These are phyloP conservation scores for Neofusicoccum sp. DNA, from an alignment of 2,329 filamentous ascomycete species.

Conservation along the genomic window DNA sequence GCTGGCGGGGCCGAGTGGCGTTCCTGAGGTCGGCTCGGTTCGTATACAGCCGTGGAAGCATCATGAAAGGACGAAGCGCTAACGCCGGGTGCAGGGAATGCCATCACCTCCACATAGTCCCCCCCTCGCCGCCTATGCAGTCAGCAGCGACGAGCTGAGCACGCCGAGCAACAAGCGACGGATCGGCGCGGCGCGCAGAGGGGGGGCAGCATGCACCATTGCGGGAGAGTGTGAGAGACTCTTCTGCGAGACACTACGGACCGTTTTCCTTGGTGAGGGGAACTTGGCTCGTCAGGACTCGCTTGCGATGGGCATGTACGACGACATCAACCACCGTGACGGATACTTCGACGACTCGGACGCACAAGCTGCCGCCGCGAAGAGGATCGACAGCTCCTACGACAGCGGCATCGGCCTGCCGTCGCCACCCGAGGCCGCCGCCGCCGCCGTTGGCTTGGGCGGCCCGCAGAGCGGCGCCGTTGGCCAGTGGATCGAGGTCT, in stretches of 20 bases:
- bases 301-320: slow-evolving; percentile 75
- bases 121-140: slow-evolving; percentile 75
- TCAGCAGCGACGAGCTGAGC: slow-evolving; percentile 60
- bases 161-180: slow-evolving; percentile 30
- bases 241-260: slow-evolving; percentile 94
- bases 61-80: slow-evolving; percentile 15
- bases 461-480: slow-evolving; percentile 35
- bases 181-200: slow-evolving; percentile 51
- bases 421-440: slow-evolving; percentile 31
- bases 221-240: slow-evolving; percentile 99
- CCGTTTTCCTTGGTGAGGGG: slow-evolving; percentile 96
- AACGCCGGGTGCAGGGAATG: slow-evolving; percentile 59
- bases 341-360: slow-evolving; percentile 27
- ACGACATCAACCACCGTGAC: slow-evolving; percentile 31
- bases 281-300: slow-evolving; percentile 73
- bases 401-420: slow-evolving; percentile 31
- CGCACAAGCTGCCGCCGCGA: slow-evolving; percentile 48
- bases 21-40: slow-evolving; percentile 47
- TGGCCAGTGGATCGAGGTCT: slow-evolving; percentile 71
- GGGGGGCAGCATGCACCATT: slow-evolving; percentile 94
- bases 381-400: slow-evolving; percentile 60
- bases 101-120: slow-evolving; percentile 84
- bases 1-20: slow-evolving; percentile 59
- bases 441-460: slow-evolving; percentile 18
- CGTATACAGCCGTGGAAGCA: slow-evolving; percentile 21